phyloP scores from a whole-genome alignment of 345 rosid genomes.

The Conringia planisiliqua region DNA sequence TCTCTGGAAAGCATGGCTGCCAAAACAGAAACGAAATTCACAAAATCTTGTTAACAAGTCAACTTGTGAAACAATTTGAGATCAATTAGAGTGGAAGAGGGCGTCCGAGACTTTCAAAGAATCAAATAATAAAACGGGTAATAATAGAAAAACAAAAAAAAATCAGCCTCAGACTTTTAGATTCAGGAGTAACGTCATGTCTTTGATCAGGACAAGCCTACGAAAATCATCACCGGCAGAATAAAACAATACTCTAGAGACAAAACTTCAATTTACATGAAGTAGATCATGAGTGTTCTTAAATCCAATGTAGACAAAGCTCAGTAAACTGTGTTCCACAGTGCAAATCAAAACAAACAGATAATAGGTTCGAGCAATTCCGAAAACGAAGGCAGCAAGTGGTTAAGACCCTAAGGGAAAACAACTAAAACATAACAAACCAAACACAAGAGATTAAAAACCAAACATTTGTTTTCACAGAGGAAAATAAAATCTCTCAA shows the following conservation, averaged over 20 bases:
- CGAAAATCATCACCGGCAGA: conserved; percentile 40
- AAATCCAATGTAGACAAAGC: too few relatives aligned
- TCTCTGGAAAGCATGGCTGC: conserved; percentile 79
- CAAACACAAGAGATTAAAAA: neutral
- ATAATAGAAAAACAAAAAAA: neutral
- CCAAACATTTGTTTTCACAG: too few relatives aligned
- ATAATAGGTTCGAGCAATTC: too few relatives aligned
- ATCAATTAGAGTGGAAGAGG: neutral
- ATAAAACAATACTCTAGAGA: neutral
- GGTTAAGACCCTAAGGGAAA: neutral
- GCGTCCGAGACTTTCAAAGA: neutral
- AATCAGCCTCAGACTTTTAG: conserved; percentile 28
- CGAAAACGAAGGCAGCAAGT: too few relatives aligned
- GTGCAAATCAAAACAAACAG: too few relatives aligned
- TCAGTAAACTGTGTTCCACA: too few relatives aligned
- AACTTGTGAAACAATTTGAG: neutral
- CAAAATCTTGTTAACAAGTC: neutral
- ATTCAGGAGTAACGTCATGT: conserved; percentile 27
- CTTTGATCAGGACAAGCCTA: conserved; percentile 43
- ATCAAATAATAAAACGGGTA: neutral
- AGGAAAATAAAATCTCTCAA: conserved; percentile 11
- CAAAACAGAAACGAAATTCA: neutral
- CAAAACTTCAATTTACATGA: neutral
- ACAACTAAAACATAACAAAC: neutral
- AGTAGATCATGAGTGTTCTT: neutral